Base-by-base conservation (phyloP, 345 rosid genomes). In the Trapa bicornis region DNA sequence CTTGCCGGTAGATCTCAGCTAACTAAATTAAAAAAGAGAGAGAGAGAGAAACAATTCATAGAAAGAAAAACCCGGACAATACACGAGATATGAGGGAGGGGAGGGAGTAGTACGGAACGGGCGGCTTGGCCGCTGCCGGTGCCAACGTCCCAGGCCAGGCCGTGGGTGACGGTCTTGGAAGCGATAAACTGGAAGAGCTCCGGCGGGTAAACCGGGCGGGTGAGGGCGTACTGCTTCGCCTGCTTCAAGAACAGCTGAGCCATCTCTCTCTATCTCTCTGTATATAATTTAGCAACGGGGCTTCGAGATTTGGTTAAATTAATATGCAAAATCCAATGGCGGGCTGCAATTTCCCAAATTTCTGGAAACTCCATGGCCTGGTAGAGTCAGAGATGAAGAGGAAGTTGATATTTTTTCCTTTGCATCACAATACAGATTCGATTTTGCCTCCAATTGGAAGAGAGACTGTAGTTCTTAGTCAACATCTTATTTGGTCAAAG, bases 61-160 rank as follows among this genome's bases (percentile, higher is more conserved):
- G 48, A 11, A 3, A 13, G 43, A 38, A 32, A 32, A 32, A 32
- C 7, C 6, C 11, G 4, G 11, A 13, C 3, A 14, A 2, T 37
- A 12, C 11, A 47, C 1, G 6, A 37, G 5, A 4, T 7, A 6
- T 17, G 36, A 11, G 52, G 36, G 15, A 10, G 12, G 37, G 64
- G 2, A 22, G 47, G 33, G 70, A 41, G 64, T 47, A 78, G 75
- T 68, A 92, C 98, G 36, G 91, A 78, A 68, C 16, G 72, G 66
- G 93, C 86, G 9, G 98, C 96, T 45, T 92, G 96, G 65, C 96
- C 98, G 37, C 79, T 87, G 14, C 98, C 98, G 6, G 98, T 73
- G 75, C 96, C 96, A 3, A 75, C 96, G 67, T 92, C 98, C 98
- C 96, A 92, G 3, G 70, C 98, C 52, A 89, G 92, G 74, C 83